Conservation (phyloP, 257 asterid genomes). For the Rehmannia glutinosa region DNA sequence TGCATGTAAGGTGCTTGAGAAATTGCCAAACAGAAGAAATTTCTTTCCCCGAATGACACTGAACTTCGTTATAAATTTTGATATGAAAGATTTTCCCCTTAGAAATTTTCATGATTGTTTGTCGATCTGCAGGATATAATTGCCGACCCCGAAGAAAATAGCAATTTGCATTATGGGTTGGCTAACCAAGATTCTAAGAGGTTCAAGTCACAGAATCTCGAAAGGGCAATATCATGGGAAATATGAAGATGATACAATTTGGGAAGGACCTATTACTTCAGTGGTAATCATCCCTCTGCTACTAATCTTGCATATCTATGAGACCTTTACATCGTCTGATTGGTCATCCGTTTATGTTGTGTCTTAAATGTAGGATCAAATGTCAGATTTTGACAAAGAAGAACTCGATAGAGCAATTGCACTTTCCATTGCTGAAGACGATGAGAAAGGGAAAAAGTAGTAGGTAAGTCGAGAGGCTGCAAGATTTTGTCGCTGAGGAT, state of each 20-base stretch:
- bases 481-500: no score
- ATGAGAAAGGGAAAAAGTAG: slow-evolving; percentile 72
- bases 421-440: slow-evolving; percentile 72
- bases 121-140: slow-evolving; percentile 31
- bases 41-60: no score
- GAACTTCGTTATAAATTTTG: no score
- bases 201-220: slow-evolving; percentile 57
- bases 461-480: no score
- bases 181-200: slow-evolving; percentile 79
- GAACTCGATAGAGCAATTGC: slow-evolving; percentile 90
- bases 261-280: slow-evolving; percentile 64
- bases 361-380: slow-evolving; percentile 49
- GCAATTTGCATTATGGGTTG: slow-evolving; percentile 55
- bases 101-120: not conserved
- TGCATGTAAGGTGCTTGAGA: not conserved
- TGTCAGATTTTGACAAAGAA: slow-evolving; percentile 80
- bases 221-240: slow-evolving; percentile 78
- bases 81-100: not conserved
- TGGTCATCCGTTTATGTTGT: slow-evolving; percentile 10
- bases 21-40: no score
- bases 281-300: slow-evolving; percentile 36
- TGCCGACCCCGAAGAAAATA: slow-evolving; percentile 18
- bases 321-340: slow-evolving; percentile 7
- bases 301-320: not conserved
- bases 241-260: slow-evolving; percentile 49